Percentiles rank a stretch among this genome's conserved stretches.
These are phyloP conservation scores for Dryas integrifolia DNA, from an alignment of 331 rosid genomes.

Conservation along the genomic window DNA sequence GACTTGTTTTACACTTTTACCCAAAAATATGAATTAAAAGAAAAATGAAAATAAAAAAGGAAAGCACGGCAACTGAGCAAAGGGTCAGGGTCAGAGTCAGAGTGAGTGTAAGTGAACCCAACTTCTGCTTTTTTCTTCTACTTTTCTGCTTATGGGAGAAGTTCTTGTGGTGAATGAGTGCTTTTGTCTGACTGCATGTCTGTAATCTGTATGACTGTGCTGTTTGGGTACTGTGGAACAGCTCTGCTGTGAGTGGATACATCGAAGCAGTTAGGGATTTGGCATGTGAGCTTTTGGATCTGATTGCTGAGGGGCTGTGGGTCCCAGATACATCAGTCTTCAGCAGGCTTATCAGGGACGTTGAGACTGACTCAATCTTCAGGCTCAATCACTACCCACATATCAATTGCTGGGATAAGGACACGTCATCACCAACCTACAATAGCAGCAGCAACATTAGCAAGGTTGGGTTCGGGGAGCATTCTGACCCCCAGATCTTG, in stretches of 20 bases:
- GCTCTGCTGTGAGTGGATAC: slow-evolving; percentile 49
- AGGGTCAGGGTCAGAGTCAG: too few relatives aligned
- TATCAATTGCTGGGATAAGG: background rate
- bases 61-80: too few relatives aligned
- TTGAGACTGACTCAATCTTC: slow-evolving; percentile 63
- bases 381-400: slow-evolving; percentile 90
- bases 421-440: slow-evolving; percentile 33
- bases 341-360: slow-evolving; percentile 55
- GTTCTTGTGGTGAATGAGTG: too few relatives aligned
- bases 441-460: background rate
- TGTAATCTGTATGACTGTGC: too few relatives aligned
- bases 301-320: slow-evolving; percentile 70
- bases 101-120: too few relatives aligned
- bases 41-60: too few relatives aligned
- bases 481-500: slow-evolving; percentile 92
- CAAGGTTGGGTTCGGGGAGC: slow-evolving; percentile 79
- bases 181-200: too few relatives aligned
- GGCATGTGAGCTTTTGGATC: slow-evolving; percentile 75
- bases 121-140: too few relatives aligned
- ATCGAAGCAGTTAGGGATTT: slow-evolving; percentile 50
- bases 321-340: slow-evolving; percentile 52
- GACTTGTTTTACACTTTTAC: background rate
- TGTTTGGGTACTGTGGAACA: slow-evolving; percentile 17
- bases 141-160: too few relatives aligned
- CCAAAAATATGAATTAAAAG: background rate